Conservation (phyloP, 345 rosid genomes). For the Eucalyptus rudis region DNA sequence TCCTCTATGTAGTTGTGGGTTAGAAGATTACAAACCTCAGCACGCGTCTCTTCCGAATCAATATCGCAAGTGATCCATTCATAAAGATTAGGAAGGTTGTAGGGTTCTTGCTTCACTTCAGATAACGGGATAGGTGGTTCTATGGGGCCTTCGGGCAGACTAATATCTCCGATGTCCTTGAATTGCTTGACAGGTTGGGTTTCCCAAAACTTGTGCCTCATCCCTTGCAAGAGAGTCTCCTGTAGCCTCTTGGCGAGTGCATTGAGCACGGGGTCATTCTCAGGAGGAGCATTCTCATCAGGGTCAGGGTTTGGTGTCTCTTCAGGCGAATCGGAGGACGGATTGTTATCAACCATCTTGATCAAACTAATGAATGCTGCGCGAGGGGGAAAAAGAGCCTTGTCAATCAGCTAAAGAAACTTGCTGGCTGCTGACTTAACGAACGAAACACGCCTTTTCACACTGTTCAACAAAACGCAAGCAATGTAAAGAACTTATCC, state of each 20-base stretch:
- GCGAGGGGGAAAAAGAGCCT: not conserved
- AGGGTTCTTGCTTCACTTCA: slow-evolving; percentile 43
- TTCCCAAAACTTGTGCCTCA: slow-evolving; percentile 42
- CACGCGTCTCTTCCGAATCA: slow-evolving; percentile 57
- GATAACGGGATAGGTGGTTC: slow-evolving; percentile 13
- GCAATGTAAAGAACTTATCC: not conserved
- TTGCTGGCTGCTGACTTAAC: not conserved
- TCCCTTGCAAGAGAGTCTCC: slow-evolving; percentile 15
- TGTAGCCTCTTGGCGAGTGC: slow-evolving; percentile 14
- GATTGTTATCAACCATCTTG: slow-evolving; percentile 40
- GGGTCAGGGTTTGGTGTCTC: slow-evolving; percentile 41
- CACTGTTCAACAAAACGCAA: not conserved
- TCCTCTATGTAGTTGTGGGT: slow-evolving; percentile 38
- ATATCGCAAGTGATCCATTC: slow-evolving; percentile 65
- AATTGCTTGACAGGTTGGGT: slow-evolving; percentile 41
- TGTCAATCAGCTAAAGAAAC: not conserved
- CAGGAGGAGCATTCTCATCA: slow-evolving; percentile 10
- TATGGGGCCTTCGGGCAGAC: slow-evolving; percentile 35
- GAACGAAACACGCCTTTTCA: not conserved
- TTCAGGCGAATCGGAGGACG: slow-evolving; percentile 35
- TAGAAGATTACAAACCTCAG: slow-evolving; percentile 49
- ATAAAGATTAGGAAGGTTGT: slow-evolving; percentile 27
- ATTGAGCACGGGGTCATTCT: slow-evolving; percentile 5
- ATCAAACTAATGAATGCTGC: not conserved
- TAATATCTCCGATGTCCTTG: slow-evolving; percentile 20